Evolutionary conservation across 1,284 basidiomycete species (phyloP), one percentile per base, ranked within the genome.

Genomic region (Puccinia hordei): DNA sequence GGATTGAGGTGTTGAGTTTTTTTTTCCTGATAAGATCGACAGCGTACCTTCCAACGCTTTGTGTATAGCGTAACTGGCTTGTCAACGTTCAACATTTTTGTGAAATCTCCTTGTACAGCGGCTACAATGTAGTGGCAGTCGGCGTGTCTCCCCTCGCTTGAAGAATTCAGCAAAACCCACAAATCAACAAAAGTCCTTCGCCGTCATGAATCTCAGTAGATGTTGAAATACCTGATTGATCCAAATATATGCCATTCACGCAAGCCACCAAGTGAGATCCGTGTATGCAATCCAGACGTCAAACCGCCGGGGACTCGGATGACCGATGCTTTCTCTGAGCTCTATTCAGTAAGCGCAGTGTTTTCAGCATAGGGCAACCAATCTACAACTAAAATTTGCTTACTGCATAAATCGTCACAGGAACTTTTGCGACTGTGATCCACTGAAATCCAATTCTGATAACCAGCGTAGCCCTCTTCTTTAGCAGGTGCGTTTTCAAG

Each of bases 121-220:
- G 90, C 90, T 81, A 92, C 90, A 88, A 92, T 86, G 85, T 91
- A 92, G 85, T 92, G 91, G 83, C 90, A 90, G 83, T 90, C 89
- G 15, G 91, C 88, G 81, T 91, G 88, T 6, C 87, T 88, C 35
- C 90, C 90, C 85, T n/a, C n/a, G n/a, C n/a, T n/a, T 44, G 79
- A 77, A 61, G n/a, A 35, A 30, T 22, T 30, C 3, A 49, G 41
- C 24, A n/a, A 5, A 66, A 27, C 27, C 38, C 24, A 4, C 41
- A 41, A 30, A 24, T 74, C 24, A 44, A 46, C 2, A 76, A 33
- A 30, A 76, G 9, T 27, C 30, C 61, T 33, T 19, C 38, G 19
- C 2, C 9, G 38, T 30, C n/a, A 8, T n/a, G 2, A 49, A 35
- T 51, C 17, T 65, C n/a, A 19, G 38, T 65, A 27, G 22, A 41